A percentile compares a stretch with the other conserved stretches of the same genome.
Conservation (phyloP, 208 protist genomes). For the Acanthamoeba royreba region DNA sequence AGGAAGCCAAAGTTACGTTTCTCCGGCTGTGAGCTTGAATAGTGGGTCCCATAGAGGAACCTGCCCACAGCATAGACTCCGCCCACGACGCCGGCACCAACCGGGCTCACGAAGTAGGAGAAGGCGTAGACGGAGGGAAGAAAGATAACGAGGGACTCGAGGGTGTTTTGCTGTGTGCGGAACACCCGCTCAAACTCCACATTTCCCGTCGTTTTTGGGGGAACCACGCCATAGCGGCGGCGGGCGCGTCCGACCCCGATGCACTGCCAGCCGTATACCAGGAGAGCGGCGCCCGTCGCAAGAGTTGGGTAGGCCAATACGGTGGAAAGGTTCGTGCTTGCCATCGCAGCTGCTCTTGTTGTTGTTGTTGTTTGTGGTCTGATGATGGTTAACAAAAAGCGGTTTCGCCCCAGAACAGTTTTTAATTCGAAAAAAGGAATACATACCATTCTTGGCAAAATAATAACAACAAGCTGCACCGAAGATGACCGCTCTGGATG, state of each 20-base stretch:
- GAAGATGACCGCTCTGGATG: neutral
- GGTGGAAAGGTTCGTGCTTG: neutral
- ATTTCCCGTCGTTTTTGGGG: conserved; percentile 13
- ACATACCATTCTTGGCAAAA: too few species aligned
- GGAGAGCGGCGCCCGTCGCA: neutral
- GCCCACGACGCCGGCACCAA: neutral
- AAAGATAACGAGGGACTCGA: conserved; percentile 3
- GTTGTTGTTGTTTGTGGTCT: neutral
- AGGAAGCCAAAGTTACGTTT: neutral
- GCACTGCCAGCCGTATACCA: neutral
- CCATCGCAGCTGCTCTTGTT: neutral
- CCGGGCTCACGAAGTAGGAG: neutral
- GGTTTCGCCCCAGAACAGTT: too few species aligned
- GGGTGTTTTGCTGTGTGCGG: conserved; percentile 29
- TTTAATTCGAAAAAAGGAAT: too few species aligned
- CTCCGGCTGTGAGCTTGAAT: neutral
- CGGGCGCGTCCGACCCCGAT: neutral
- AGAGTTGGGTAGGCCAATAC: neutral
- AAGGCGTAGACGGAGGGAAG: conserved; percentile 22
- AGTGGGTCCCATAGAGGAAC: neutral
- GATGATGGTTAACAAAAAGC: too few species aligned
- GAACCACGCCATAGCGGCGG: neutral
- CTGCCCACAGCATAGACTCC: neutral
- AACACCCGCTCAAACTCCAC: conserved; percentile 6
- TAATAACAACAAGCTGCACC: neutral